Percentiles rank a stretch among this genome's conserved stretches.
phyloP scores from a whole-genome alignment of 305 asterid species.

The Ajuga reptans region DNA sequence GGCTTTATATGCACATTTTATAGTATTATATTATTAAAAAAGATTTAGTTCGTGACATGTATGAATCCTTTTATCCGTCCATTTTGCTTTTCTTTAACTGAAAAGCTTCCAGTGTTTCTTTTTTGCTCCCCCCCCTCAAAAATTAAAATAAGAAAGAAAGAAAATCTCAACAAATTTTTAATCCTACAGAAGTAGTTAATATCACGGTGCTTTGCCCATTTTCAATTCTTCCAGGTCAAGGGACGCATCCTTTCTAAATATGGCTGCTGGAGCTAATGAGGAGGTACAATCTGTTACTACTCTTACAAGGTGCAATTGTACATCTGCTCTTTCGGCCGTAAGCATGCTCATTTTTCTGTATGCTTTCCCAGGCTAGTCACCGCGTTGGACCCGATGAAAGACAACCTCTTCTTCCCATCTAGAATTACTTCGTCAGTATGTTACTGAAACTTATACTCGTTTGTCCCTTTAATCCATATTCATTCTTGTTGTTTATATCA shows the following conservation, averaged over 20 bases:
- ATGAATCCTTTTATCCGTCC: background rate
- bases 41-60: background rate
- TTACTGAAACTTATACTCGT: conserved; percentile 3
- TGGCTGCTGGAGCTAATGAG: conserved; percentile 75
- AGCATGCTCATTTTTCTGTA: conserved; percentile 11
- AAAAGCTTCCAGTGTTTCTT: background rate
- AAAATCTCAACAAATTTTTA: background rate
- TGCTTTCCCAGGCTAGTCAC: conserved; percentile 64
- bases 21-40: background rate
- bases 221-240: conserved; percentile 45
- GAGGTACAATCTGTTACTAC: conserved; percentile 39
- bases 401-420: conserved; percentile 71
- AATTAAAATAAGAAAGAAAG: no score
- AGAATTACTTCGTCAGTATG: conserved; percentile 29
- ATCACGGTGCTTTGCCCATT: conserved; percentile 12
- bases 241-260: conserved; percentile 63
- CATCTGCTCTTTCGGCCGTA: background rate
- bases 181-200: conserved; percentile 16
- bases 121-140: background rate
- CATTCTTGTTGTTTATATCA: background rate
- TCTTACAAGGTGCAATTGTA: conserved; percentile 13
- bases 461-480: background rate
- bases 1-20: no score
- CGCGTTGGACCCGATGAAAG: conserved; percentile 64
- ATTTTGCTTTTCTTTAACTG: background rate